Conservation (phyloP, 2,329 filamentous ascomycete genomes). For the Colletotrichum graminicola region DNA sequence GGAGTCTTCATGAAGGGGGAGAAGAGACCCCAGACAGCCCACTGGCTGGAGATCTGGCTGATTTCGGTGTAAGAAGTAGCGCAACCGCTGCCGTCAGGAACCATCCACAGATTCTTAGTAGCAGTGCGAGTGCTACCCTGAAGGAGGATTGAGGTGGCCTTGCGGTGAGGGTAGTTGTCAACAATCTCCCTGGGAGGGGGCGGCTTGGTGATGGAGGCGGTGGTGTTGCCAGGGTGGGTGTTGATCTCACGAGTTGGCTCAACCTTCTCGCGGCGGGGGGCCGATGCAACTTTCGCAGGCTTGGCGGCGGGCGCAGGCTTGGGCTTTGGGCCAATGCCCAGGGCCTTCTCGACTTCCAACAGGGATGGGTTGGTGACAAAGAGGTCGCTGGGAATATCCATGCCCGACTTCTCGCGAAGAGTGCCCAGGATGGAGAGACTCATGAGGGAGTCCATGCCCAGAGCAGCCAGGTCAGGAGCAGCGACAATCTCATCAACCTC, state of each 20-base stretch:
- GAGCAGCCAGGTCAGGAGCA: conserved; percentile 65
- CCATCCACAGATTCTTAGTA: conserved; percentile 64
- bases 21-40: conserved; percentile 67
- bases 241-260: conserved; percentile 46
- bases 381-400: conserved; percentile 70
- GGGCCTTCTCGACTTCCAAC: conserved; percentile 73
- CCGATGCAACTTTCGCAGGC: conserved; percentile 46
- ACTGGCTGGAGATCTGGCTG: conserved; percentile 61
- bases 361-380: conserved; percentile 72
- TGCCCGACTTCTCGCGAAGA: conserved; percentile 65
- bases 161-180: conserved; percentile 63
- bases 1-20: conserved; percentile 75
- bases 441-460: conserved; percentile 72
- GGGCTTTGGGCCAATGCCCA: conserved; percentile 64
- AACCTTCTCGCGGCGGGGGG: conserved; percentile 39
- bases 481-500: conserved; percentile 72
- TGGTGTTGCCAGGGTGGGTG: conserved; percentile 53
- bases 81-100: conserved; percentile 68
- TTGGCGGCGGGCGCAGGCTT: conserved; percentile 50
- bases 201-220: conserved; percentile 62
- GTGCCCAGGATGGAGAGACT: conserved; percentile 67
- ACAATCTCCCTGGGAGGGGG: conserved; percentile 52
- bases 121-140: conserved; percentile 62
- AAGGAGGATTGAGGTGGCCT: conserved; percentile 59
- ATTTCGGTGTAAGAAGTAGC: conserved; percentile 77